A percentile compares a stretch with the other conserved stretches of the same genome.
Conservation (phyloP, 2,329 filamentous ascomycete genomes). For the Phaeosphaeria sp. region DNA sequence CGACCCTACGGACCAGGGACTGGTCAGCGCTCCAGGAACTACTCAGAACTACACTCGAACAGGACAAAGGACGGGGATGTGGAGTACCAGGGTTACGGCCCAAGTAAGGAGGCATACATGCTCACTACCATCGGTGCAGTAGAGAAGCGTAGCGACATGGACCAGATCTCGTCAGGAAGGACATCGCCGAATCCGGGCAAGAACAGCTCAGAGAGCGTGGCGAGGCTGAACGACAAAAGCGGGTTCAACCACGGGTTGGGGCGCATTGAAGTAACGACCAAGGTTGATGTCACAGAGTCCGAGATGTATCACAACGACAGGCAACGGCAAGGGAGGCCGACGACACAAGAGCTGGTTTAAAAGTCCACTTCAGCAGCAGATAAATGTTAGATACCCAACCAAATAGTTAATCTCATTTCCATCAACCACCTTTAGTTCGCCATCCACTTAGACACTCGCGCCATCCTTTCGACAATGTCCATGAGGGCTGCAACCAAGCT, state of each 20-base stretch:
- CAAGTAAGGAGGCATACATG: constrained; percentile 12
- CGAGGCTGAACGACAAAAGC: constrained; percentile 1
- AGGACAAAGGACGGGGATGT: not conserved
- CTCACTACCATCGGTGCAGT: constrained; percentile 17
- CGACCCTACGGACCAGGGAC: constrained; percentile 26
- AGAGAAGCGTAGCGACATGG: not conserved
- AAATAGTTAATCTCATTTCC: not conserved
- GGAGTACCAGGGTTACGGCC: constrained; percentile 4
- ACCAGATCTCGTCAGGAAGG: constrained; percentile 5
- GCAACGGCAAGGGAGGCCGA: not conserved
- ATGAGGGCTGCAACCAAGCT: not conserved
- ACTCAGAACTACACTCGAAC: constrained; percentile 9
- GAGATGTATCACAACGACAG: constrained; percentile 2
- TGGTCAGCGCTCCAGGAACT: constrained; percentile 12
- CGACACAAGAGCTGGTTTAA: constrained; percentile 4
- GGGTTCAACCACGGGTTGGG: not conserved
- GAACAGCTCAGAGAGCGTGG: constrained; percentile 9
- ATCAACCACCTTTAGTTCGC: too few species aligned
- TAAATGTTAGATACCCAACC: not conserved
- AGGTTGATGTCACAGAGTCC: constrained; percentile 15
- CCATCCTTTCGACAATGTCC: not conserved
- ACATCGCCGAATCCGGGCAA: constrained; percentile 4
- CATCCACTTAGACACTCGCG: too few species aligned
- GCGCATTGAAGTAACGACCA: constrained; percentile 15
- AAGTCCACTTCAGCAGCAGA: not conserved